Base-by-base conservation (phyloP, 139 green algal species). In the Chloropicon primus region DNA sequence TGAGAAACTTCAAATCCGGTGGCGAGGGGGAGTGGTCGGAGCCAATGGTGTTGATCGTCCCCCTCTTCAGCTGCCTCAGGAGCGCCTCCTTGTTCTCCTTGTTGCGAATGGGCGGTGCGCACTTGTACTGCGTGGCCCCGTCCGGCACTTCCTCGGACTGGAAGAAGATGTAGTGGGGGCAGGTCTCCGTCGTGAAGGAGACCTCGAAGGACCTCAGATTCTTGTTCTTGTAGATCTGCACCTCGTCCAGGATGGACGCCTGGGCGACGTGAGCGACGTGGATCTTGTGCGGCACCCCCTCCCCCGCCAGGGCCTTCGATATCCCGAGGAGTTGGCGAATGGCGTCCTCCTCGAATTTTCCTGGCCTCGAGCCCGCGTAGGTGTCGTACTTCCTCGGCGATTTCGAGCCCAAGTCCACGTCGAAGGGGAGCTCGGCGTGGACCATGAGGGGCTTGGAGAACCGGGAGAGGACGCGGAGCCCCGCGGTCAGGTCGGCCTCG, bases 121-220 rank as follows among this genome's bases (percentile, higher is more conserved):
- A 98, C 86, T 98, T 98, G 80, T 88, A 93, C 76, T 80, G 76
- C 3, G 92, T 97, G 2, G 82, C 77, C 1, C 90, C 90, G 21
- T 91, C 77, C 1, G 85, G 73, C 21, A 98, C 82, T 0, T 84
- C 72, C 79, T 96, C 90, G 0, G 89, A 78, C 0, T 72, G 74
- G 83, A 98, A 98, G n/a, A 75, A 85, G 21, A 98, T 87, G 86
- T 97, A 97, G 87, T 98, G 94, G 0, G 95, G 84, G 74, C 88
- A 96, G 0, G 92, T 97, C 86, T 98, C 94, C 21, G 92, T 89
- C 2, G 84, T 91, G 0, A 98, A 26, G 0, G 90, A 86, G 53
- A 94, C 83, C 1, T 90, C 88, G 74, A n/a, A n/a, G n/a, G 78
- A 75, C 1, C 25, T 72, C 53, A 74, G 71, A 27, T 26, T 74